These are phyloP conservation scores for Gaultheria prostrata DNA, from an alignment of 148 eudicot species.

Conservation along the genomic window DNA sequence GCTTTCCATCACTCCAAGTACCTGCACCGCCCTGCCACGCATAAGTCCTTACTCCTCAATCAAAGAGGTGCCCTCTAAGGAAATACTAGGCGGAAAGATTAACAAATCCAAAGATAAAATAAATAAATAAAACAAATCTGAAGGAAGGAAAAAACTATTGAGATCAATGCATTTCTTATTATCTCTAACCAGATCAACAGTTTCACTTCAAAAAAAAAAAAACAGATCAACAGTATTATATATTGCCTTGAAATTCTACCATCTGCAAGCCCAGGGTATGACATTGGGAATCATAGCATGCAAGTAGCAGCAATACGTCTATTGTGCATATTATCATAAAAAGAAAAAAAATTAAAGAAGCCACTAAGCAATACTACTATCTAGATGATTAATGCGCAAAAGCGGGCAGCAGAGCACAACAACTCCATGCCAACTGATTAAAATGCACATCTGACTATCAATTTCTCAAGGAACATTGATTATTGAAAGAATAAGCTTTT, in stretches of 20 bases:
- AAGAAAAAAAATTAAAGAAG: background rate
- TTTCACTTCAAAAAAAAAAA: too few species aligned
- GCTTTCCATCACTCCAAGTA: conserved; percentile 99
- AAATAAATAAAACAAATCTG: background rate
- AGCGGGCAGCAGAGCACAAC: background rate
- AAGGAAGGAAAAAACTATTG: background rate
- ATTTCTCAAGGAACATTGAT: background rate
- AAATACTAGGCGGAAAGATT: background rate
- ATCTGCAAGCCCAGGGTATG: background rate
- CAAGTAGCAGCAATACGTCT: background rate
- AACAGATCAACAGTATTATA: background rate
- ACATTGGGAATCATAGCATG: background rate
- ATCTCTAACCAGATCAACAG: background rate
- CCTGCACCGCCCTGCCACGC: conserved; percentile 99
- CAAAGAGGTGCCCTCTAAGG: background rate
- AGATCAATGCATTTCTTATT: background rate
- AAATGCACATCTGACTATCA: background rate
- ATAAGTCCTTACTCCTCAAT: conserved; percentile 66
- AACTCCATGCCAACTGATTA: background rate
- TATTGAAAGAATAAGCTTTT: background rate
- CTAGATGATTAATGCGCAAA: background rate
- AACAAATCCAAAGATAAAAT: background rate
- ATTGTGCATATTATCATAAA: background rate
- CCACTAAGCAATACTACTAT: background rate
- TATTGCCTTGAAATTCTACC: background rate